These are phyloP conservation scores for Penicillium taxi DNA, from an alignment of 495 filamentous ascomycete species.

Conservation along the genomic window DNA sequence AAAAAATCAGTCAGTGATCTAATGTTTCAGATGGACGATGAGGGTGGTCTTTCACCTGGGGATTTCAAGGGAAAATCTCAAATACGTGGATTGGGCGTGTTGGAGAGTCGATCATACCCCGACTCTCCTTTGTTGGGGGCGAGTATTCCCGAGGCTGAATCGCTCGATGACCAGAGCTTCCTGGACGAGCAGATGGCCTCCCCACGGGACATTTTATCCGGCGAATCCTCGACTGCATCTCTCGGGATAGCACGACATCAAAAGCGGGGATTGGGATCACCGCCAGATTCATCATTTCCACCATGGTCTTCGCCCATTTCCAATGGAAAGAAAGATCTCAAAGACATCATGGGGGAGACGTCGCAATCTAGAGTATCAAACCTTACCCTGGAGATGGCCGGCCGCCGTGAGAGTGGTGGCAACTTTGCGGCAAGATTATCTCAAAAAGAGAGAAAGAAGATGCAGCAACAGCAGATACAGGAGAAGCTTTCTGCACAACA, in stretches of 20 bases:
- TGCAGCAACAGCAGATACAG: constrained; percentile 61
- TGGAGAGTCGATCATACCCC: constrained; percentile 16
- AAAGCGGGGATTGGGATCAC: constrained; percentile 12
- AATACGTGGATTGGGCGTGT: constrained; percentile 14
- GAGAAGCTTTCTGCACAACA: constrained; percentile 42
- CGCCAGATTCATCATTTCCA: constrained; percentile 9
- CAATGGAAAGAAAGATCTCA: constrained; percentile 62
- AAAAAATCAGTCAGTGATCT: constrained; percentile 63
- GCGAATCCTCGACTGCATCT: constrained; percentile 26
- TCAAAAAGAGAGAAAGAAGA: constrained; percentile 84
- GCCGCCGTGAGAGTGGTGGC: constrained; percentile 30
- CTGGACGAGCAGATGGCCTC: constrained; percentile 33
- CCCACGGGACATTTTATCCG: constrained; percentile 10
- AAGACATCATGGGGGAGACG: constrained; percentile 77
- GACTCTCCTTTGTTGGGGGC: constrained; percentile 24
- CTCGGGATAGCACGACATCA: constrained; percentile 18
- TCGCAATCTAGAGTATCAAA: constrained; percentile 55
- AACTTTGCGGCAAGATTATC: constrained; percentile 54
- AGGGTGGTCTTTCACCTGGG: constrained; percentile 31
- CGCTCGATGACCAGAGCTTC: constrained; percentile 23
- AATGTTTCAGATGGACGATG: constrained; percentile 96
- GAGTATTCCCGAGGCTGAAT: constrained; percentile 24
- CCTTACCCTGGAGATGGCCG: constrained; percentile 61
- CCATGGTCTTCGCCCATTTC: constrained; percentile 59
- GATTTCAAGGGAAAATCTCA: constrained; percentile 27